Evolutionary conservation across 2,329 filamentous ascomycete species (phyloP).

Genomic region (Aspergillus brunneoviolaceus): DNA sequence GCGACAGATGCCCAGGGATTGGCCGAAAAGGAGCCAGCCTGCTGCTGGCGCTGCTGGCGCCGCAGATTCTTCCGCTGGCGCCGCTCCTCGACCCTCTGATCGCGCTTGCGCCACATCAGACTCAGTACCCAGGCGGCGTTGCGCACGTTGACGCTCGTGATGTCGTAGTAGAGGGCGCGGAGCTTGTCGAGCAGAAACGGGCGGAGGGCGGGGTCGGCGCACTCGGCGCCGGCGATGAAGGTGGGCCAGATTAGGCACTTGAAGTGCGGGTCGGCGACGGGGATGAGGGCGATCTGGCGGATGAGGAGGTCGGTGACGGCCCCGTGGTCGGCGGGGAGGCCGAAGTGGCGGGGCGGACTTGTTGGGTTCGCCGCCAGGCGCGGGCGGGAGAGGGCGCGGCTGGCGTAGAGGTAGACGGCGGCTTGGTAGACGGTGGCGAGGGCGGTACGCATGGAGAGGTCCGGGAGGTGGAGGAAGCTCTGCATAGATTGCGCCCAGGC

Average conservation of each 20-base stretch:
- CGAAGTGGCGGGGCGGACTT: conserved; percentile 21
- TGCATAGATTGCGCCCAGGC: conserved; percentile 42
- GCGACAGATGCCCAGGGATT: too few relatives aligned
- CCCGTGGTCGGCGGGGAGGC: conserved; percentile 31
- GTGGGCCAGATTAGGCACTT: conserved; percentile 47
- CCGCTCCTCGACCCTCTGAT: conserved; percentile 27
- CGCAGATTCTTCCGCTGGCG: background rate
- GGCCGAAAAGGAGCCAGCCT: background rate
- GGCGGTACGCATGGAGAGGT: conserved; percentile 49
- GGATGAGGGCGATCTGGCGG: conserved; percentile 37
- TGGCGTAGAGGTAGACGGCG: conserved; percentile 43
- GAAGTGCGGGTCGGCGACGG: conserved; percentile 38
- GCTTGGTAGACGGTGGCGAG: conserved; percentile 45
- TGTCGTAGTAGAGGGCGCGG: conserved; percentile 34
- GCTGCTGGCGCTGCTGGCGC: background rate
- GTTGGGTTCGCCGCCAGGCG: conserved; percentile 1
- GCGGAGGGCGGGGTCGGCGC: conserved; percentile 32
- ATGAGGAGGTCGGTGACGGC: conserved; percentile 34
- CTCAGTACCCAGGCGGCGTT: conserved; percentile 43
- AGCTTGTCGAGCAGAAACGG: conserved; percentile 35
- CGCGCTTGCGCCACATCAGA: conserved; percentile 43
- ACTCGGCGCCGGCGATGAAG: conserved; percentile 46
- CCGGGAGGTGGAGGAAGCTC: conserved; percentile 45
- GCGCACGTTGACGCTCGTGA: conserved; percentile 40
- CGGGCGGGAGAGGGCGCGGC: conserved; percentile 37